Evolutionary conservation across 805 yeast genomes (phyloP).

Genomic region (Scheffersomyces ergatensis): DNA sequence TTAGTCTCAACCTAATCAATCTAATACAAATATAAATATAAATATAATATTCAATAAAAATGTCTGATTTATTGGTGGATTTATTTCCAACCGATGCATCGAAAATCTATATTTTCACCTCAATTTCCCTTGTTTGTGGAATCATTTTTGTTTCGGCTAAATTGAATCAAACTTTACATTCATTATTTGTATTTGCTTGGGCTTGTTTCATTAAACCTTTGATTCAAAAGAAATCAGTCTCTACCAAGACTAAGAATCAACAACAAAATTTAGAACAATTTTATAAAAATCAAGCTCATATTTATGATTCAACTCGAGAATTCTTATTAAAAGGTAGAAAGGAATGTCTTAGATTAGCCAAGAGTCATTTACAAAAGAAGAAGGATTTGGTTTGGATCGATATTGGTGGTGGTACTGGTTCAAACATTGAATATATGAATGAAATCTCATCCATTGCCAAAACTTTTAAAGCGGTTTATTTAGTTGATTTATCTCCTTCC

Average conservation of each 20-base stretch:
- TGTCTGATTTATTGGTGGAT: slow-evolving; percentile 7
- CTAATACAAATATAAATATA: too few relatives aligned
- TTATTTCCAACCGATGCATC: slow-evolving; percentile 10
- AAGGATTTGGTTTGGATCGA: slow-evolving; percentile 66
- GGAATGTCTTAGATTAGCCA: slow-evolving; percentile 58
- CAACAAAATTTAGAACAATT: slow-evolving; percentile 65
- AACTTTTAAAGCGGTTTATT: slow-evolving; percentile 62
- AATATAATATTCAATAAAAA: not conserved
- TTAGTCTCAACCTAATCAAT: too few relatives aligned
- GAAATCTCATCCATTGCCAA: slow-evolving; percentile 43
- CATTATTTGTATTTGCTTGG: slow-evolving; percentile 35
- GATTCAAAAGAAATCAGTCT: slow-evolving; percentile 8
- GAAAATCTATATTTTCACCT: slow-evolving; percentile 14
- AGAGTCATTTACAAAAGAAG: slow-evolving; percentile 48
- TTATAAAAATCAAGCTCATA: slow-evolving; percentile 72
- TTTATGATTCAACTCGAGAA: slow-evolving; percentile 72
- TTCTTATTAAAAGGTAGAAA: slow-evolving; percentile 69
- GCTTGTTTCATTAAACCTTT: slow-evolving; percentile 60
- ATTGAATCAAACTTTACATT: slow-evolving; percentile 18
- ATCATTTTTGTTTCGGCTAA: slow-evolving; percentile 13
- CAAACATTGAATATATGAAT: slow-evolving; percentile 77
- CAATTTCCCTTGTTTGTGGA: slow-evolving; percentile 13
- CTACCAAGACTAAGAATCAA: slow-evolving; percentile 37
- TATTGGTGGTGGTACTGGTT: slow-evolving; percentile 86
- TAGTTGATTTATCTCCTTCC: slow-evolving; percentile 76